These are phyloP conservation scores for Lasiosphaeris hirsuta DNA, from an alignment of 495 filamentous ascomycete genomes.

Conservation along the genomic window DNA sequence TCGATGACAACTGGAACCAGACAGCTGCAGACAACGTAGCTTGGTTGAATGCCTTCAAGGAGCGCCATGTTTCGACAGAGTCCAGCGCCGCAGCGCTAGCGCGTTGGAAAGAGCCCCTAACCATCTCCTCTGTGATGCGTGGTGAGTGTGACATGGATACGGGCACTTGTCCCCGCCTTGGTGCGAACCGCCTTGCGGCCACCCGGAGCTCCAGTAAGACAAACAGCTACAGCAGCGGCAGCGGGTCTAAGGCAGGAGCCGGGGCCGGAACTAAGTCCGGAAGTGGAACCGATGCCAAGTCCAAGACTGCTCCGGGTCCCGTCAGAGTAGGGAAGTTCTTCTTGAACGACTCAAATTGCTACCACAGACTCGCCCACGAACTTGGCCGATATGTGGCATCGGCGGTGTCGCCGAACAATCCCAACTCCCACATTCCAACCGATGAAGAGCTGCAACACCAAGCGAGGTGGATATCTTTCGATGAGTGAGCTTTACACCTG, in stretches of 20 bases:
- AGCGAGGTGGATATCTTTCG: constrained; percentile 54
- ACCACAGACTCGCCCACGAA: constrained; percentile 45
- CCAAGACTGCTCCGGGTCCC: neutral
- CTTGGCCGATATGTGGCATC: constrained; percentile 46
- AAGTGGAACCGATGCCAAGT: too few species aligned
- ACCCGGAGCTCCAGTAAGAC: neutral
- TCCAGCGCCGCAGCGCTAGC: constrained; percentile 13
- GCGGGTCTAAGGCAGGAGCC: neutral
- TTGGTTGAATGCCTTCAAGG: constrained; percentile 52
- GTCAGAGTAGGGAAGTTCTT: constrained; percentile 15
- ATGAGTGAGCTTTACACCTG: constrained; percentile 40
- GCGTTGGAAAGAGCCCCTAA: constrained; percentile 12
- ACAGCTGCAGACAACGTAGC: constrained; percentile 64
- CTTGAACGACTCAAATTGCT: constrained; percentile 55
- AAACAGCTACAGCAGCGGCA: neutral
- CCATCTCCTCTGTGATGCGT: constrained; percentile 10
- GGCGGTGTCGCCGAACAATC: constrained; percentile 51
- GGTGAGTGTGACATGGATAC: too few species aligned
- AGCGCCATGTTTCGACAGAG: constrained; percentile 28
- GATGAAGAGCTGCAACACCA: constrained; percentile 55
- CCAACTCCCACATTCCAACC: constrained; percentile 49
- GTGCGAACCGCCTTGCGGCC: neutral
- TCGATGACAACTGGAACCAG: constrained; percentile 68
- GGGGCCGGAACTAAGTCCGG: too few species aligned
- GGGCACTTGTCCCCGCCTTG: too few species aligned